Base-by-base conservation (phyloP, 345 rosid species). In the Erodium maritimum region DNA sequence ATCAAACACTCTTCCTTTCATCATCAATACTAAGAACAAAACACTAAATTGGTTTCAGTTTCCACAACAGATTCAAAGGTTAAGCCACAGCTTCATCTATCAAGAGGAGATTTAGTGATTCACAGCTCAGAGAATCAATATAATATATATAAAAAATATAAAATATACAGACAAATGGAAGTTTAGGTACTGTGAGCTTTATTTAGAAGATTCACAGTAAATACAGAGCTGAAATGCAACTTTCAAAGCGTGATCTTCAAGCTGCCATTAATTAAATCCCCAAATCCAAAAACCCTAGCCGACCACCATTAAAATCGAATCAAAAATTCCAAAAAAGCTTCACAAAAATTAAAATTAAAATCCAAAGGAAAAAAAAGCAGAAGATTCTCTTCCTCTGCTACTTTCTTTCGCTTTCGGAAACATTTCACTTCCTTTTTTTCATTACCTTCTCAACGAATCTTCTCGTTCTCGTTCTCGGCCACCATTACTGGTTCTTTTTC, bases 181-280 rank as follows among this genome's bases (percentile, higher is more conserved):
- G 19, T 21, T 18, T 13, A 33, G 19, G 54, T 23, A 25, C 7
- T 12, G 7, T 29, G 7, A 45, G 23, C 23, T 19, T 21, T 60
- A 29, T 3, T 24, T 19, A 58, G n/a, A 34, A 21, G 52, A 50
- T 21, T 1, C 16, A 23, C 19, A 71, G 72, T 45, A 57, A 60
- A 37, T 58, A 33, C 62, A 58, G 63, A 70, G 59, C 67, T 60
- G 67, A 67, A 67, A 66, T 60, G 70, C 69, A 71, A 63, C 88
- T 80, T 80, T 82, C 67, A 68, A 71, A 67, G 89, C 82, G 87
- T 80, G 80, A 74, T 45, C 50, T 63, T 82, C 65, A 83, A 79
- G 82, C 69, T 64, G 61, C 55, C 63, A 46, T 70, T 67, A 16
- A 23, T 71, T 65, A 56, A 66, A 23, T 25, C 50, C 21, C 17